Evolutionary conservation across 192 early-diverging fungal genomes (phyloP).

Genomic region (Backusella morwellensis): DNA sequence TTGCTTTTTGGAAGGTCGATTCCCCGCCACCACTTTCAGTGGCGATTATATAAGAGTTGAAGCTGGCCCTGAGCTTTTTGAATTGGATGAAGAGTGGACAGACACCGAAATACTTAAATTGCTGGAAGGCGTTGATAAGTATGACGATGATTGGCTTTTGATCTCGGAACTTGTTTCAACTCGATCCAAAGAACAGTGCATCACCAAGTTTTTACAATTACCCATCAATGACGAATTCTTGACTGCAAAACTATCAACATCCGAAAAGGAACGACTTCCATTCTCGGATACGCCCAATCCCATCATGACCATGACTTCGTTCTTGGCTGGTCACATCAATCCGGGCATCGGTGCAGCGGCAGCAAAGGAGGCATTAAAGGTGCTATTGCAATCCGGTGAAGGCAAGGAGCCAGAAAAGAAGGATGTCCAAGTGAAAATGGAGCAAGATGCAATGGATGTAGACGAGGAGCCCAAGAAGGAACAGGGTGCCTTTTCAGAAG

Average conservation of each 20-base stretch:
- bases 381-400: conserved; percentile 47
- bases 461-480: conserved; percentile 19
- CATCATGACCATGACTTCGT: conserved; percentile 86
- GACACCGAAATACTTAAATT: conserved; percentile 85
- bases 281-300: conserved; percentile 88
- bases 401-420: background rate
- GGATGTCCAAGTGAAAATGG: background rate
- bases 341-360: conserved; percentile 86
- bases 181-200: conserved; percentile 86
- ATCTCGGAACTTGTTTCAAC: conserved; percentile 93
- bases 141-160: conserved; percentile 91
- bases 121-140: conserved; percentile 92
- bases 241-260: conserved; percentile 29
- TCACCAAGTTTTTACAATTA: conserved; percentile 83
- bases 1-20: conserved; percentile 93
- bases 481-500: conserved; percentile 22
- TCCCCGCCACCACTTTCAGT: conserved; percentile 75
- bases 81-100: conserved; percentile 72
- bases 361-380: conserved; percentile 79
- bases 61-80: conserved; percentile 41
- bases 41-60: conserved; percentile 89
- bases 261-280: conserved; percentile 46
- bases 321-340: conserved; percentile 82
- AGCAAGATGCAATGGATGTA: conserved; percentile 21
- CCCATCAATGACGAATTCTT: conserved; percentile 88